A percentile compares a stretch with the other conserved stretches of the same genome.
These are phyloP conservation scores for Cutaneotrichosporon dermatis DNA, from an alignment of 1,284 basidiomycete genomes.

Conservation along the genomic window DNA sequence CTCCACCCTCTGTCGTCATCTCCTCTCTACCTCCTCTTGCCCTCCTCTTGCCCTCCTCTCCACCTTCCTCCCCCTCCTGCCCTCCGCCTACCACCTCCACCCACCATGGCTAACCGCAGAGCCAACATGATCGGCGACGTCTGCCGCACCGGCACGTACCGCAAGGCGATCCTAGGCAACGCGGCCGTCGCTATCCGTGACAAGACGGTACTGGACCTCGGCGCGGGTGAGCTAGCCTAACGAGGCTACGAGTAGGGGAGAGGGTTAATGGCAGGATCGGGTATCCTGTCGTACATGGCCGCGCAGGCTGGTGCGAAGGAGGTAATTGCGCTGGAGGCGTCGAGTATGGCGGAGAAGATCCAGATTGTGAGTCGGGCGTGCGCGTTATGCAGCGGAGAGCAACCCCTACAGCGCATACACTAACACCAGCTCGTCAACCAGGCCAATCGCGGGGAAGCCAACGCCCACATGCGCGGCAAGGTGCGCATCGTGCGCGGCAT, in stretches of 20 bases:
- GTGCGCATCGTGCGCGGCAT: constrained; percentile 45
- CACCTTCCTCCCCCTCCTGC: no score
- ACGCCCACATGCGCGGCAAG: constrained; percentile 37
- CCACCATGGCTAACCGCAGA: constrained; percentile 17
- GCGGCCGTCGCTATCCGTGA: constrained; percentile 41
- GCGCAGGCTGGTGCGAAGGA: constrained; percentile 52
- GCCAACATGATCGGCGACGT: constrained; percentile 51
- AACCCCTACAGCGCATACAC: not conserved
- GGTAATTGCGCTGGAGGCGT: constrained; percentile 53
- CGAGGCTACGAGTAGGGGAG: no score
- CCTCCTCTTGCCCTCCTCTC: no score
- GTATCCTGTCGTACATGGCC: constrained; percentile 53
- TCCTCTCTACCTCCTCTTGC: no score
- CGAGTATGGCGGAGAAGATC: constrained; percentile 52
- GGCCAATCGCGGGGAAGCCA: constrained; percentile 38
- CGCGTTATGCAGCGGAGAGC: no score
- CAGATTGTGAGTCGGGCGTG: constrained; percentile 36
- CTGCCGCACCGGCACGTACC: constrained; percentile 45
- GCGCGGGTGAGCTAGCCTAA: constrained; percentile 42
- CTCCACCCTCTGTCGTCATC: no score
- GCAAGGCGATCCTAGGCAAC: constrained; percentile 50
- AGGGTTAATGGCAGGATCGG: constrained; percentile 28
- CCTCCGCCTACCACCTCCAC: no score
- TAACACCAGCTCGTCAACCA: constrained; percentile 42
- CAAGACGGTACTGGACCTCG: constrained; percentile 51